A percentile compares a stretch with the other conserved stretches of the same genome.
Evolutionary conservation across 179 eudicot species (phyloP).

Genomic region (Spergularia azorica): DNA sequence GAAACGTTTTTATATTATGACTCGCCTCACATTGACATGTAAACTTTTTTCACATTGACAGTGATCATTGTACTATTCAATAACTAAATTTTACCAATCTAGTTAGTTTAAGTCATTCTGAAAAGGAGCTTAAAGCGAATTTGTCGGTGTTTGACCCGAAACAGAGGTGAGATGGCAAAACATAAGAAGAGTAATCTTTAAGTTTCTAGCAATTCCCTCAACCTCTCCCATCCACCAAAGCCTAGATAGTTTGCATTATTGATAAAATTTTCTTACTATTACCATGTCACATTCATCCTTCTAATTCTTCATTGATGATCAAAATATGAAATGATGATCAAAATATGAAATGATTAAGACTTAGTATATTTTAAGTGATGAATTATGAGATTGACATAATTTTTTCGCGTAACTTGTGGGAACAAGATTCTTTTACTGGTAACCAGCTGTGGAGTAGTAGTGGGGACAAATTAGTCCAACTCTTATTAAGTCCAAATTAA

Average conservation of each 20-base stretch:
- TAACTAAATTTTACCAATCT: too few species aligned
- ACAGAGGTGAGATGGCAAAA: too few species aligned
- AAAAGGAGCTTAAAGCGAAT: too few species aligned
- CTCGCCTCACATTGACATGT: too few species aligned
- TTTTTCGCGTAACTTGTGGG: conserved; percentile 29
- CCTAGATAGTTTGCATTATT: not conserved
- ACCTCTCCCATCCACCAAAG: not conserved
- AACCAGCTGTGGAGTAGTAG: conserved; percentile 30
- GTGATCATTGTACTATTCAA: too few species aligned
- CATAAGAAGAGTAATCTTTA: not conserved
- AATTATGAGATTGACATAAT: conserved; percentile 8
- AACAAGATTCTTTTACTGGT: conserved; percentile 21
- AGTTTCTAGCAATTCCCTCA: not conserved
- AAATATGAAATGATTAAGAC: conserved; percentile 7
- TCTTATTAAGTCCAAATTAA: conserved; percentile 21
- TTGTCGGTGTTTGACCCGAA: too few species aligned
- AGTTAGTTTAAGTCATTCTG: too few species aligned
- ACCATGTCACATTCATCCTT: conserved; percentile 16
- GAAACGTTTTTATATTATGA: too few species aligned
- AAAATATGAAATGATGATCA: conserved; percentile 1
- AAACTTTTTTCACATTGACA: too few species aligned
- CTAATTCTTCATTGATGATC: not conserved
- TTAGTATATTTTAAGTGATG: too few species aligned
- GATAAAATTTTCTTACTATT: conserved; percentile 7
- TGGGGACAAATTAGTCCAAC: conserved; percentile 17